phyloP scores from a whole-genome alignment of 805 yeast genomes.

The Starmera quercuum region DNA sequence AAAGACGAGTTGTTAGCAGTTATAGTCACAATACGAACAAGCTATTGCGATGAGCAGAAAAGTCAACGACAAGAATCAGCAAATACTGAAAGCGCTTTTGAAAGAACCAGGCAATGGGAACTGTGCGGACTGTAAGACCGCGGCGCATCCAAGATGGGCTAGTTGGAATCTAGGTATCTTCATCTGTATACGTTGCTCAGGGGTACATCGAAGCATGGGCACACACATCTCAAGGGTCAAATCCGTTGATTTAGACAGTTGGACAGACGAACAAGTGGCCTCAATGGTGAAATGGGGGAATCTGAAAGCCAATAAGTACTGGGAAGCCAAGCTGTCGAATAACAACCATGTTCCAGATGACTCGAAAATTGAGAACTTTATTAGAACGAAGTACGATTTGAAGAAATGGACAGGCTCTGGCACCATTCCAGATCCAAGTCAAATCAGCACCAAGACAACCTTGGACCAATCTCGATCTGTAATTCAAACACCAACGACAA shows the following conservation, averaged over 20 bases:
- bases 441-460: slow-evolving; percentile 2
- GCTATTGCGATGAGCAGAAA: slow-evolving; percentile 14
- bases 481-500: slow-evolving; percentile 1
- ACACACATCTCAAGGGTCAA: slow-evolving; percentile 92
- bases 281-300: slow-evolving; percentile 87
- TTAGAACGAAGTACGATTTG: slow-evolving; percentile 85
- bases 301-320: slow-evolving; percentile 62
- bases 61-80: slow-evolving; percentile 17
- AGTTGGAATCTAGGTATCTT: slow-evolving; percentile 93
- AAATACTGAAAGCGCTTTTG: slow-evolving; percentile 65
- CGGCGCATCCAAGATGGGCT: slow-evolving; percentile 96
- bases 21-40: too few species aligned
- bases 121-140: slow-evolving; percentile 89
- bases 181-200: slow-evolving; percentile 91
- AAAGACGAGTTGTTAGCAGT: too few species aligned
- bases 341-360: slow-evolving; percentile 69
- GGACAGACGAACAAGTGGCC: slow-evolving; percentile 90
- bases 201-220: slow-evolving; percentile 92
- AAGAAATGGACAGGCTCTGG: slow-evolving; percentile 74
- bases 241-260: slow-evolving; percentile 88
- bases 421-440: slow-evolving; percentile 49
- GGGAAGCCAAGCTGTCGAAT: slow-evolving; percentile 76
- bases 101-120: slow-evolving; percentile 68
- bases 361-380: slow-evolving; percentile 79
- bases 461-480: slow-evolving; percentile 3